phyloP scores from a whole-genome alignment of 2,329 filamentous ascomycete genomes.

The Aspergillus piperis region DNA sequence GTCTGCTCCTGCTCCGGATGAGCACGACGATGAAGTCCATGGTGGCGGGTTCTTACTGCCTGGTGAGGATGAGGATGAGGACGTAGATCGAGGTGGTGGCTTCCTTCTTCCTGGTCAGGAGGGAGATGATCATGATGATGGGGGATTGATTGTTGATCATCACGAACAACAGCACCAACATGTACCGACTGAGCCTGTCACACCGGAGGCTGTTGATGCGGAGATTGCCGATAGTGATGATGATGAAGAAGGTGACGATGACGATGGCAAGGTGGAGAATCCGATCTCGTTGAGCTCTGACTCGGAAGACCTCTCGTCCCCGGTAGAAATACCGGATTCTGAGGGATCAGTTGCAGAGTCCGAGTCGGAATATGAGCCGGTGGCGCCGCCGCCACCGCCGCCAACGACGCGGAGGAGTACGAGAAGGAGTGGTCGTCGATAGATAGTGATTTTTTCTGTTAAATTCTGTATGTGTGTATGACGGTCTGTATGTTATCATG shows the following conservation, averaged over 20 bases:
- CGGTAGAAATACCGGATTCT: not conserved
- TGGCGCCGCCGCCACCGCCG: slow-evolving; percentile 1
- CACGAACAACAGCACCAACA: not conserved
- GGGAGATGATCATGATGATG: slow-evolving; percentile 8
- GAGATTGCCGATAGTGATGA: not conserved
- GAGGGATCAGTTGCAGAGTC: slow-evolving; percentile 11
- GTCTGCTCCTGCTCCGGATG: not conserved
- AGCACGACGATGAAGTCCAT: slow-evolving; percentile 6
- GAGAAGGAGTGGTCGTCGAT: slow-evolving; percentile 17
- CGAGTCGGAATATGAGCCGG: slow-evolving; percentile 14
- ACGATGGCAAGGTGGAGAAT: slow-evolving; percentile 10
- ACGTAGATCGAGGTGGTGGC: slow-evolving; percentile 23
- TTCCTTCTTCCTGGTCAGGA: slow-evolving; percentile 21
- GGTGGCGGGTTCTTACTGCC: slow-evolving; percentile 37
- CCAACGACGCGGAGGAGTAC: slow-evolving; percentile 27
- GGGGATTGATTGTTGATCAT: slow-evolving; percentile 8
- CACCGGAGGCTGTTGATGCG: not conserved
- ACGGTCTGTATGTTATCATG: not conserved
- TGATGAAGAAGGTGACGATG: not conserved
- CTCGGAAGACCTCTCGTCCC: slow-evolving; percentile 1
- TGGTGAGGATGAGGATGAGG: slow-evolving; percentile 24
- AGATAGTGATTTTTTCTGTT: not conserved
- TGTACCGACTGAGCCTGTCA: not conserved
- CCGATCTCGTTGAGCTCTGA: slow-evolving; percentile 4
- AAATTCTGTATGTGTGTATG: not conserved